Conservation (phyloP, 805 yeast genomes). For the Candida quercuum region DNA sequence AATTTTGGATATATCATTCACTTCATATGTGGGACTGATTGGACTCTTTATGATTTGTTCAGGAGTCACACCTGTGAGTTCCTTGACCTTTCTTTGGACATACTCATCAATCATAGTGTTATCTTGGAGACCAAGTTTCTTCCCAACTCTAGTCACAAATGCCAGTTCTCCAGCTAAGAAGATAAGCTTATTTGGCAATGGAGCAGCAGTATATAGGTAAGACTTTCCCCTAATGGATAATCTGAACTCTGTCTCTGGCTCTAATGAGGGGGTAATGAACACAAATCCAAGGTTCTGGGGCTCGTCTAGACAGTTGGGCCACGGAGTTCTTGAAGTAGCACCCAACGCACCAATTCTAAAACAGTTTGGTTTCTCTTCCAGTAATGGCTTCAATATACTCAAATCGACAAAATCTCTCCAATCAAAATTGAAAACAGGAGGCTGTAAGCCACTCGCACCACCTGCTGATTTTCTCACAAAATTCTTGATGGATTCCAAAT, state of each 20-base stretch:
- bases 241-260: constrained; percentile 32
- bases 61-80: constrained; percentile 15
- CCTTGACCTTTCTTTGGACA: constrained; percentile 25
- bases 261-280: constrained; percentile 22
- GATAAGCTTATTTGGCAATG: constrained; percentile 37
- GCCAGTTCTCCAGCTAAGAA: constrained; percentile 38
- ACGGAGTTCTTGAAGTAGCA: constrained; percentile 33
- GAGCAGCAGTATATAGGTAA: constrained; percentile 37
- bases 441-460: constrained; percentile 20
- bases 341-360: constrained; percentile 39
- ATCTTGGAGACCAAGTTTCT: constrained; percentile 25
- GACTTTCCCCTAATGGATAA: constrained; percentile 35
- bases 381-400: constrained; percentile 32
- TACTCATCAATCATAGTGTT: constrained; percentile 31
- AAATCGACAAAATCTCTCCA: constrained; percentile 55
- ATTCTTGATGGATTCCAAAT: constrained; percentile 28
- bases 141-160: constrained; percentile 30
- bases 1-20: constrained; percentile 22
- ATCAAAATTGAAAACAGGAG: constrained; percentile 38
- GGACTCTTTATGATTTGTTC: constrained; percentile 28
- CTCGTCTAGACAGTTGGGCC: constrained; percentile 36
- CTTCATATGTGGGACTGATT: constrained; percentile 21
- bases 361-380: constrained; percentile 37
- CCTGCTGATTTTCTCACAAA: constrained; percentile 22
- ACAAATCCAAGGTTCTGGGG: constrained; percentile 25